Evolutionary conservation across 805 yeast genomes (phyloP), one percentile per base, ranked within the genome.

Genomic region (Lachancea quebecensis): DNA sequence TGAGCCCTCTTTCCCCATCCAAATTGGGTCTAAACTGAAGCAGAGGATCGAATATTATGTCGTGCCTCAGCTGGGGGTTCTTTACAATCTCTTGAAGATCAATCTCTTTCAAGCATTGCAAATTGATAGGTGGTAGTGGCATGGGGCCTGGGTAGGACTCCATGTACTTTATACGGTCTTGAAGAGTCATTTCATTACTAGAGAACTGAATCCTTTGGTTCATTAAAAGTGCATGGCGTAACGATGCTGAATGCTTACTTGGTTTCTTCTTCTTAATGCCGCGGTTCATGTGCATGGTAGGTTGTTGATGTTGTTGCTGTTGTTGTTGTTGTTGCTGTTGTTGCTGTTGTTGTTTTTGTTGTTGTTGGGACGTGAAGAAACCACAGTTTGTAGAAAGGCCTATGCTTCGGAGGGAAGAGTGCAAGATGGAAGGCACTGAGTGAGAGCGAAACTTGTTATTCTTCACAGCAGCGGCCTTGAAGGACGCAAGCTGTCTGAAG

Each of bases 51-150:
- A 90, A 90, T 11, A 88, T 73, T 44, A 91, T 86, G 62, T 91
- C 98, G 64, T 90, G 98, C 51, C 98, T 77, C 46, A 90, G 70
- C 62, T 88, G 96, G 3, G 96, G 96, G 65, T 90, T 90, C 59
- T 85, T 86, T 54, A 90, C 72, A 43, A 91, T 90, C 59, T 88
- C 95, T 50, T 85, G 85, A 38, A 90, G 67, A 58, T 90, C 97
- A 47, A 90, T 85, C 61, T 88, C 96, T 54, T 82, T 80, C 53
- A 90, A 72, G 29, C 88, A 79, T 58, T 82, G 89, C 40, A 86
- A 67, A 65, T 85, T 85, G 39, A 86, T 86, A 1, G 96, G 96
- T 3, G 96, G 96, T 40, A 82, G 62, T 5, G 79, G 75, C 2
- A 82, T 73, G 46, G 67, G 67, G 11, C 54, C 39, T 14, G 56